A percentile compares a stretch with the other conserved stretches of the same genome.
phyloP scores from a whole-genome alignment of 129 eudicot species.

The Centella asiatica region DNA sequence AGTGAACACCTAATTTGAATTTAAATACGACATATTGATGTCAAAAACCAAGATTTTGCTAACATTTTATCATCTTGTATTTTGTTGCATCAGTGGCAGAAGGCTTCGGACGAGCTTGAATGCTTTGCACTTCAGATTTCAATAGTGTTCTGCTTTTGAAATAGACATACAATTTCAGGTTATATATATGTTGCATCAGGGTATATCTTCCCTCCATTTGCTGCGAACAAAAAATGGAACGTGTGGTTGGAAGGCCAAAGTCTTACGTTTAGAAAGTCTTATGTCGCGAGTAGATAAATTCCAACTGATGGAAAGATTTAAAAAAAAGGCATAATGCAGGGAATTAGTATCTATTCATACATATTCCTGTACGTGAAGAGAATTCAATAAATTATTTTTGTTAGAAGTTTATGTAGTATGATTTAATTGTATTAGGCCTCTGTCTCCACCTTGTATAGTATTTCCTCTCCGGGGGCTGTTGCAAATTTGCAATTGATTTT shows the following conservation, averaged over 20 bases:
- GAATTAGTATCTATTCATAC: neutral
- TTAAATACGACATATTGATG: neutral
- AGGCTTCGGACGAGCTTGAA: neutral
- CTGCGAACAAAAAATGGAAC: no score
- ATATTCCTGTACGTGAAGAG: no score
- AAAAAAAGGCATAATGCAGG: neutral
- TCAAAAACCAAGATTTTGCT: neutral
- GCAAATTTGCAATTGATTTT: no score
- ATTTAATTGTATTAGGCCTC: no score
- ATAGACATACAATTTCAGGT: neutral
- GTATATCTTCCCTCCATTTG: no score
- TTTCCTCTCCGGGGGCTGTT: neutral
- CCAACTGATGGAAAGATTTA: neutral
- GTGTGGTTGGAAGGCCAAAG: no score
- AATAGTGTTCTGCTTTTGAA: neutral
- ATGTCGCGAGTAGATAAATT: neutral
- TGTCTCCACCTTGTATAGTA: neutral
- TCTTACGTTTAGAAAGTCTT: no score
- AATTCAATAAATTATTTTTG: no score
- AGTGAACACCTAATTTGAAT: neutral
- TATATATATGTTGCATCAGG: neutral
- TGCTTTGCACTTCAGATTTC: neutral
- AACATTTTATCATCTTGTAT: neutral
- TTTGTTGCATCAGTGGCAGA: slow-evolving; percentile 6
- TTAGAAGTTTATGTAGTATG: no score